Base-by-base conservation (phyloP, 2,329 filamentous ascomycete genomes). In the Stachybotrys chartarum region DNA sequence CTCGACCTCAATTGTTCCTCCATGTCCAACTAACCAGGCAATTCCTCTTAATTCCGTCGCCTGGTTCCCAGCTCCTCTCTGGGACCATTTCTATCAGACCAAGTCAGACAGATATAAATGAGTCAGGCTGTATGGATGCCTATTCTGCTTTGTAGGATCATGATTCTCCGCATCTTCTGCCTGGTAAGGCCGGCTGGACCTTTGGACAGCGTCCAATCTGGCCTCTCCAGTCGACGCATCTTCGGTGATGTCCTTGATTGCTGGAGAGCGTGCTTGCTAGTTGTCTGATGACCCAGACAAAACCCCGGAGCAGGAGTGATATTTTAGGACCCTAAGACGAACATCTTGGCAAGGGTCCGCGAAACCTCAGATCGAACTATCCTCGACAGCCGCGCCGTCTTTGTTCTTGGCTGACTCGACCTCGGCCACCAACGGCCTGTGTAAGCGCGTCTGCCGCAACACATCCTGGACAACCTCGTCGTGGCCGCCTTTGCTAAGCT, bases 371-470 rank as follows among this genome's bases (percentile, higher is more conserved):
- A 24, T 24, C 24, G 24, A 42, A 10, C 35, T 10, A 14, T 14
- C 35, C 35, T 42, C 35, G 10, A 42, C 35, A 42, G 10, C 14
- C 35, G 8, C 14, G 10, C 14, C 35, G 35, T 42, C 4, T 24
- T 42, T 10, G 5, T 14, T 14, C 14, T 14, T 42, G 35, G 35
- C 8, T 10, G 35, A 10, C 10, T 42, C 35, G 35, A 10, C 35
- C 14, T 42, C 35, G 35, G 35, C 5, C 35, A 5, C 35, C 35
- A 14, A 42, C 52, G 56, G 56, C 30, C 57, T 62, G n/a, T 57
- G 53, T 30, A 66, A 60, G 48, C 60, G 63, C 51, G 59, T 61
- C 54, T 63, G 58, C 42, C 61, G 59, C 51, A 70, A 60, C 14
- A 70, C 56, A 54, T 51, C 56, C 24, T 57, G 50, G 11, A 54